Percentiles rank a stretch among this genome's conserved stretches.
These are phyloP conservation scores for Fraxinus quadrangulata DNA, from an alignment of 257 asterid species.

Conservation along the genomic window DNA sequence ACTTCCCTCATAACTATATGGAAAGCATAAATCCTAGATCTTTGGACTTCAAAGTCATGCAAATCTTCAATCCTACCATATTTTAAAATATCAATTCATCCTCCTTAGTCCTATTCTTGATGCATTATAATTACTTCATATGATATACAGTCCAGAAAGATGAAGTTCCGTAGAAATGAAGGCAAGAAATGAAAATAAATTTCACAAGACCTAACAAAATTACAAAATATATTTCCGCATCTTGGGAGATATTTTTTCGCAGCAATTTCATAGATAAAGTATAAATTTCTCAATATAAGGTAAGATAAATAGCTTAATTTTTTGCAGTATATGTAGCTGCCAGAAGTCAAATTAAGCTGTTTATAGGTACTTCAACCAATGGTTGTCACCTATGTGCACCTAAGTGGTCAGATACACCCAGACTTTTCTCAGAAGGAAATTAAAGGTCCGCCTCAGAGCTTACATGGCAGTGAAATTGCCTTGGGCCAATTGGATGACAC, in stretches of 20 bases:
- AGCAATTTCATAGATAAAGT: background rate
- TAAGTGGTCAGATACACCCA: background rate
- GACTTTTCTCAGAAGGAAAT: background rate
- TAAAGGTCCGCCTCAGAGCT: background rate
- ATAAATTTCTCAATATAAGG: background rate
- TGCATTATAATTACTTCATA: background rate
- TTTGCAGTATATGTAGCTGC: background rate
- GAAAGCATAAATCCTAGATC: background rate
- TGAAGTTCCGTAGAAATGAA: background rate
- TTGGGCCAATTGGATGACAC: background rate
- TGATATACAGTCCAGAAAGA: background rate
- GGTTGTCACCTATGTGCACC: background rate
- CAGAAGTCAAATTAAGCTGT: background rate
- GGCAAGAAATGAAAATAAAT: no score
- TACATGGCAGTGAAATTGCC: background rate
- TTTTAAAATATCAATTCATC: background rate
- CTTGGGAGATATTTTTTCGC: background rate
- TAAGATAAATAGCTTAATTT: background rate
- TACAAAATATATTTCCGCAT: background rate
- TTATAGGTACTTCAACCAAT: background rate
- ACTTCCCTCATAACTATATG: background rate
- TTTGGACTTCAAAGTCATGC: background rate
- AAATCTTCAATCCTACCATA: background rate
- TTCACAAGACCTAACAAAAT: background rate
- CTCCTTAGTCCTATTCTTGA: background rate